phyloP scores from a whole-genome alignment of 768 basidiomycete genomes.

The Russula brevipes region DNA sequence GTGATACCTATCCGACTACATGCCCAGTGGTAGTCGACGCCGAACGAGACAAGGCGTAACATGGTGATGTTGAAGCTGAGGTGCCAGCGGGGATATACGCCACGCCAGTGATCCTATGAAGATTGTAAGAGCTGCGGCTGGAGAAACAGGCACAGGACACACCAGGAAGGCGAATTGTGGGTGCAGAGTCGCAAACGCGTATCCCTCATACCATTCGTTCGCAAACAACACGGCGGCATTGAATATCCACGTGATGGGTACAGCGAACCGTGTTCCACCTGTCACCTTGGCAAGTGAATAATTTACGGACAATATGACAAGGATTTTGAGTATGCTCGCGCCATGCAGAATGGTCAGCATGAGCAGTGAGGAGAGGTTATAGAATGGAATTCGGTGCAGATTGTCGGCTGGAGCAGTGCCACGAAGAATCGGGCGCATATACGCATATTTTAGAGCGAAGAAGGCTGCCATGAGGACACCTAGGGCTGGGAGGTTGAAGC shows the following conservation, averaged over 20 bases:
- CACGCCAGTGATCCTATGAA: conserved; percentile 58
- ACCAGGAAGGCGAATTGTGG: conserved; percentile 58
- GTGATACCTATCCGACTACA: conserved; percentile 36
- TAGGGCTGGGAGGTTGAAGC: conserved; percentile 70
- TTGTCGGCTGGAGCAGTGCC: conserved; percentile 30
- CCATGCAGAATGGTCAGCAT: conserved; percentile 80
- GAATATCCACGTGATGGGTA: conserved; percentile 67
- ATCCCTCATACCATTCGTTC: conserved; percentile 75
- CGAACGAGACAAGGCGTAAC: conserved; percentile 88
- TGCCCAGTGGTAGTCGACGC: conserved; percentile 91
- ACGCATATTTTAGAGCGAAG: conserved; percentile 52
- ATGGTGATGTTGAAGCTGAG: conserved; percentile 94
- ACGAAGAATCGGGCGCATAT: conserved; percentile 32
- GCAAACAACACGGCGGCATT: conserved; percentile 68
- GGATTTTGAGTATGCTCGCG: conserved; percentile 68
- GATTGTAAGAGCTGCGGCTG: not conserved
- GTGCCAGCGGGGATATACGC: conserved; percentile 89
- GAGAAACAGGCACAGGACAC: conserved; percentile 28
- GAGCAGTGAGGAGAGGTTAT: conserved; percentile 52
- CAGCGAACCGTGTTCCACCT: conserved; percentile 41
- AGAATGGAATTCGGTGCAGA: conserved; percentile 49
- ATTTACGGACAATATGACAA: conserved; percentile 65
- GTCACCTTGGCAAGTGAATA: conserved; percentile 53
- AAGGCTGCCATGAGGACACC: conserved; percentile 47
- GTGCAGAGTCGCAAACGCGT: conserved; percentile 54